Base-by-base conservation (phyloP, 1,139 yeast genomes). In the Zygotorulaspora mrakii region DNA sequence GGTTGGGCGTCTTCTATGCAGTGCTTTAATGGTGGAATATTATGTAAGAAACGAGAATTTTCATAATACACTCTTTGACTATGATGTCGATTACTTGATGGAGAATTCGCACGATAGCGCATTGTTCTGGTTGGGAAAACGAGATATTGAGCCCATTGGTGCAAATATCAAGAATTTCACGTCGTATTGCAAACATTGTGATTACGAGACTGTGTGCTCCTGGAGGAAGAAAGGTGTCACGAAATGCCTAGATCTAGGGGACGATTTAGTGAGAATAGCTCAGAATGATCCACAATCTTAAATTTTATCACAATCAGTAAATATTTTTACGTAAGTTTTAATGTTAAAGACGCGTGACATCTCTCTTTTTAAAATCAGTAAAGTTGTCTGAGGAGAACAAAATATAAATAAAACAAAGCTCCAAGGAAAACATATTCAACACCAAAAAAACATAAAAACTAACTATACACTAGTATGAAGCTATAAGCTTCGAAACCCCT, bases 71-170 rank as follows among this genome's bases (percentile, higher is more conserved):
- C 42, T 53, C 6, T 74, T 73, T 43, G 37, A 56, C 2, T 76
- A 67, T 49, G 63, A 69, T 37, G 52, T 54, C 10, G 40, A 47
- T 0, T 54, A 50, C 5, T 48, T 74, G 1, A 42, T 56, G 1
- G 31, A 47, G 4, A 62, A 68, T 9, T 55, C 72, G 2, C 34
- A 47, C 0, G 47, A 57, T 7, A 67, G 79, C 3, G 48, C 73
- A 35, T 50, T 55, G 11, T 74, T 77, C 47, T 80, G 86, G 85
- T 64, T 66, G 48, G 86, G 86, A 0, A 48, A 59, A 16, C 59
- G 79, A 29, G 52, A 54, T 3, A 81, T 85, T 0, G 49, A 50
- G 27, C 67, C 68, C 1, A 54, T 65, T 6, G 46, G 47, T 4
- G 67, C 65, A 11, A 69, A 73, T 0, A 45, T 53, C 12, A 46